Evolutionary conservation across 1,139 yeast species (phyloP).

Genomic region (Casaregolazyma suthepensis): DNA sequence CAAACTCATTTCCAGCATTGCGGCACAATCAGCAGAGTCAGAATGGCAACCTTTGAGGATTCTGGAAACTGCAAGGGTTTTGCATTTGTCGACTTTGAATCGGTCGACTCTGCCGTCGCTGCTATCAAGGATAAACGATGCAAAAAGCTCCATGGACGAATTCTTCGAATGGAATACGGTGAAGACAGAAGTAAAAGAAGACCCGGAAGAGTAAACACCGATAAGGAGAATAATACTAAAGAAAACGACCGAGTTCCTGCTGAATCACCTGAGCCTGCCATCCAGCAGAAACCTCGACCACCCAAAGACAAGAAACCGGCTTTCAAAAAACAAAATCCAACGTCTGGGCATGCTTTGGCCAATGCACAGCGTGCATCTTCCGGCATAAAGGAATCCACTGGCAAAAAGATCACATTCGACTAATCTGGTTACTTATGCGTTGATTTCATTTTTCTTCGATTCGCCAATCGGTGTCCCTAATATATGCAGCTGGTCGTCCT

Average conservation of each 20-base stretch:
- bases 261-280: neutral
- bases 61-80: slow-evolving; percentile 95
- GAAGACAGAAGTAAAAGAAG: slow-evolving; percentile 86
- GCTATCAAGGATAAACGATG: slow-evolving; percentile 74
- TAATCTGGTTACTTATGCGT: slow-evolving; percentile 9
- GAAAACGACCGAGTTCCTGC: slow-evolving; percentile 13
- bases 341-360: slow-evolving; percentile 82
- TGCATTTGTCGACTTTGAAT: slow-evolving; percentile 83
- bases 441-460: neutral
- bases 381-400: slow-evolving; percentile 84
- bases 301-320: slow-evolving; percentile 9
- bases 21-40: slow-evolving; percentile 72
- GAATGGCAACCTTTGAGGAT: slow-evolving; percentile 98
- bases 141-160: slow-evolving; percentile 63
- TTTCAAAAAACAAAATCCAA: slow-evolving; percentile 18
- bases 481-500: neutral
- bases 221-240: neutral
- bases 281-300: neutral
- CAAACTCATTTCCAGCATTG: slow-evolving; percentile 70
- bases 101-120: slow-evolving; percentile 71
- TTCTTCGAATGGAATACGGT: slow-evolving; percentile 83
- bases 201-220: slow-evolving; percentile 36
- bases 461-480: neutral
- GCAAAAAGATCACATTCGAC: slow-evolving; percentile 73
- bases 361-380: slow-evolving; percentile 85